Base-by-base conservation (phyloP, 805 yeast genomes). In the Ogataea naganishii region DNA sequence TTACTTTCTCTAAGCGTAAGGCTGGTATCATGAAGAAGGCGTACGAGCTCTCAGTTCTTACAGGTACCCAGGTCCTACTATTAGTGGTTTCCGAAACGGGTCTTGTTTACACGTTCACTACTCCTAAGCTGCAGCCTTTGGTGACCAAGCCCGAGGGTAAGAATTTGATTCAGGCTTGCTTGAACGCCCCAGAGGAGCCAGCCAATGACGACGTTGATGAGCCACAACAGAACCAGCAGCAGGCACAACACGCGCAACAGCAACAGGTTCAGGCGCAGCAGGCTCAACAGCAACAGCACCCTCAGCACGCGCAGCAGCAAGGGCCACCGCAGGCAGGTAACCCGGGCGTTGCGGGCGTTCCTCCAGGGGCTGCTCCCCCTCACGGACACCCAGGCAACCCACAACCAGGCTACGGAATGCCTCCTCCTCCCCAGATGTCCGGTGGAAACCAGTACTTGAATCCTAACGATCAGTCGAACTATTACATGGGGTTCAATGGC, bases 11-110 rank as follows among this genome's bases (percentile, higher is more conserved):
- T 31, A 92, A 92, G 64, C 81, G 98, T 62, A 89, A 89, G 62
- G 97, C 96, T 26, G 98, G 98, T 46, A 89, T 92, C 50, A 92
- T 92, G 98, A 92, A 92, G 64, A 92, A 92, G 64, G 98, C 98
- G n/a, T 92, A 89, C 61, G 98, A 92, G 57, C 69, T 92, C 41
- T 81, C 95, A 14, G 97, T 92, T 31, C 70, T 92, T 46, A 92
- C 98, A 10, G 98, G 98, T 34, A 92, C 98, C 19, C 98, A 92
- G 60, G 97, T 92, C 18, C 69, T 92, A 40, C 66, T 92, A 36
- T 72, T 92, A 45, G 98, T 92, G 33, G 98, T 92, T 18, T 80
- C 94, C 31, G 98, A 92, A 58, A 92, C 98, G n/a, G 98, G 98
- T 11, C 75, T 92, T 39, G 98, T 92, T 32, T 92, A 92, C 60